phyloP scores from a whole-genome alignment of 2,329 filamentous ascomycete genomes.

The Monosporascus sp. region DNA sequence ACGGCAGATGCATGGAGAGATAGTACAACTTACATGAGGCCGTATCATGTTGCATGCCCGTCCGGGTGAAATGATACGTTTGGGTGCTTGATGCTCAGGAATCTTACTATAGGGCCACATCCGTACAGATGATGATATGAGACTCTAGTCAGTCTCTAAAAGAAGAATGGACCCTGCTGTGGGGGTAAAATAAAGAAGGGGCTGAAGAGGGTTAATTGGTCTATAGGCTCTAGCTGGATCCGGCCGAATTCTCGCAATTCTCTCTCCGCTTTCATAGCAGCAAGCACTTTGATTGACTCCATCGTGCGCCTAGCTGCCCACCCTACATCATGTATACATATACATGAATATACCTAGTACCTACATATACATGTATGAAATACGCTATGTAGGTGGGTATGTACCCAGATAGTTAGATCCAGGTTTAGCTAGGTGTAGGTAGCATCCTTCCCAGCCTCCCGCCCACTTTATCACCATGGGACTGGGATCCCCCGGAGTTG shows the following conservation, averaged over 20 bases:
- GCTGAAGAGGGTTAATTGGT: no score
- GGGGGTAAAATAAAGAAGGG: no score
- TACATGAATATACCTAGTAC: not conserved
- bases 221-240: not conserved
- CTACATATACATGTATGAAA: not conserved
- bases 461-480: no score
- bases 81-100: not conserved
- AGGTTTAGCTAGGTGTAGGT: no score
- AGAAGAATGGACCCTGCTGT: no score
- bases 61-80: no score
- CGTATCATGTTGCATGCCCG: no score
- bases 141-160: no score
- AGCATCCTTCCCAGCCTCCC: no score
- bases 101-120: no score
- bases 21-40: not conserved
- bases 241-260: not conserved
- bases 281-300: not conserved
- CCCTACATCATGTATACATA: not conserved
- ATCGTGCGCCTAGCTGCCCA: not conserved
- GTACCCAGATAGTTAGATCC: not conserved
- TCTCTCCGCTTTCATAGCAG: not conserved
- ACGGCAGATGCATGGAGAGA: not conserved
- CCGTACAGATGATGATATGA: no score
- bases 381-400: not conserved
- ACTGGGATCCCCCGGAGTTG: no score